phyloP scores from a whole-genome alignment of 306 rosid genomes.

The Prunus mira region DNA sequence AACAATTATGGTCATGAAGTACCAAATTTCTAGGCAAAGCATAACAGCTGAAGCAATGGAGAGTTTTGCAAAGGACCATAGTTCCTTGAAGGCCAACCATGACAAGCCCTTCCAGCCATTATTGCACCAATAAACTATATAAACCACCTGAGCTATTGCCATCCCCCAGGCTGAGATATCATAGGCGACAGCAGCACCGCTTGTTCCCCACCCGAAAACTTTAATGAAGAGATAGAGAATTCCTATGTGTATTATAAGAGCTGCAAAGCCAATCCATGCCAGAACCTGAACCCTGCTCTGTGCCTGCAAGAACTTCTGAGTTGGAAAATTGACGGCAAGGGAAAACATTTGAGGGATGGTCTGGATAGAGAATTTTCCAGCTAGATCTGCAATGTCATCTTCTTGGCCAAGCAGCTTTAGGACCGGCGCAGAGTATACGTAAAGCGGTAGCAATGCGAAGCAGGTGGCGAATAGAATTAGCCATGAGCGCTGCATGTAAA shows the following conservation, averaged over 20 bases:
- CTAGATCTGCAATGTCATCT: conserved; percentile 60
- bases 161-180: conserved; percentile 72
- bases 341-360: conserved; percentile 92
- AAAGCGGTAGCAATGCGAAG: conserved; percentile 59
- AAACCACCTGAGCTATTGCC: conserved; percentile 61
- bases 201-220: conserved; percentile 65
- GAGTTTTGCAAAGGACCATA: conserved; percentile 76
- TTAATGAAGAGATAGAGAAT: conserved; percentile 47
- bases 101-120: conserved; percentile 92
- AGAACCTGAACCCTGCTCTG: conserved; percentile 71
- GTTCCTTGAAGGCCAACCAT: conserved; percentile 75
- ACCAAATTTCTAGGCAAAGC: conserved; percentile 97
- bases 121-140: conserved; percentile 72
- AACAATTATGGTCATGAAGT: conserved; percentile 90
- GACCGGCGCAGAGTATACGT: conserved; percentile 56
- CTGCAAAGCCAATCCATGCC: conserved; percentile 77
- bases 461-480: conserved; percentile 59
- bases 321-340: conserved; percentile 73
- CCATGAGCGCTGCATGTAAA: conserved; percentile 93
- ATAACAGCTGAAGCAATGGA: conserved; percentile 90
- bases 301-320: conserved; percentile 90
- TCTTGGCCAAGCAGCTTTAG: conserved; percentile 80
- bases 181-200: conserved; percentile 83
- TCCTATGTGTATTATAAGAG: conserved; percentile 39
- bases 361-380: conserved; percentile 75